Evolutionary conservation across 768 basidiomycete species (phyloP), one percentile per base, ranked within the genome.

Genomic region (Boletus vinaceobasis): DNA sequence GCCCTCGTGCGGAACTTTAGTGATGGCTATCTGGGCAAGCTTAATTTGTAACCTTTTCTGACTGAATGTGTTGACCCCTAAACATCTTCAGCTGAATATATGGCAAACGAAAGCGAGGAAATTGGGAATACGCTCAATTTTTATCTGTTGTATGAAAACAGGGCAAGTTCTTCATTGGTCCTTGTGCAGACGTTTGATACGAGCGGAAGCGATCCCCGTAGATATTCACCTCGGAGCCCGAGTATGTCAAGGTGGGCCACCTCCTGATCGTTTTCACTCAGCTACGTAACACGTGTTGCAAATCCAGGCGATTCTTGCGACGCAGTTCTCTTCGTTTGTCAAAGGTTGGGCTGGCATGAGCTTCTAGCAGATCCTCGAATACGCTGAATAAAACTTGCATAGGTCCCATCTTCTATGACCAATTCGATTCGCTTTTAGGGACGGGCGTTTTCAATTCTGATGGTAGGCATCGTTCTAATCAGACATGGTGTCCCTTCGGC

Each of bases 21-120:
- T 4, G 60, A 62, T 38, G 83, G 82, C 1, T 83, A 84, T 65
- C 74, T 75, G 19, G 80, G 83, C 77, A 55, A 7, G 75, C 53
- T 2, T 23, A 15, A 33, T 29, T 15, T 1, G 2, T 11, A 14
- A n/a, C 36, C 4, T 57, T 21, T 7, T n/a, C n/a, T 15, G 11
- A 13, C 17, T 5, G 36, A 21, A 17, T 7, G 27, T 37, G 40
- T 21, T 54, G 43, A 63, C 27, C 13, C 0, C 14, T 10, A 19
- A 21, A 9, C 5, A 15, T 4, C 0, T 4, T 21, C 37, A 70
- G 67, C 39, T 37, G 67, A 66, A 19, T 54, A 43, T 6, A 0
- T 49, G 1, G 32, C 8, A 4, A 3, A 29, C n/a, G 58, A 69
- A 48, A 60, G 51, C 10, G 38, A 59, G 14, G 53, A 55, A 8